These are phyloP conservation scores for Venturia effusa DNA, from an alignment of 2,329 filamentous ascomycete genomes.

Conservation along the genomic window DNA sequence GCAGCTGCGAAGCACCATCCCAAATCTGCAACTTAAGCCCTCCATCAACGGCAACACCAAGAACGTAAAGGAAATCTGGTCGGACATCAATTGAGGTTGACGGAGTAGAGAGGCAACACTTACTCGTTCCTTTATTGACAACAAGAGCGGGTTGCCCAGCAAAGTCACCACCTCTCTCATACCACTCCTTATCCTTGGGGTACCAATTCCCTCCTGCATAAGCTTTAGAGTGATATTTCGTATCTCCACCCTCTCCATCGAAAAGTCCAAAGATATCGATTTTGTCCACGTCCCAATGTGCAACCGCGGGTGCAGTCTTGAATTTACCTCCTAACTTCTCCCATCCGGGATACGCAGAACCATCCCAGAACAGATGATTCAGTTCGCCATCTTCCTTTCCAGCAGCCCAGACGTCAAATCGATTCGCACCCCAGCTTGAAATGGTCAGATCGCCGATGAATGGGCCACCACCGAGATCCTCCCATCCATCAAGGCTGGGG, in stretches of 20 bases:
- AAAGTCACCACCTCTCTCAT: constrained; percentile 1
- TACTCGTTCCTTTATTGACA: not conserved
- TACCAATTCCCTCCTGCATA: not conserved
- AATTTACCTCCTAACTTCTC: constrained; percentile 4
- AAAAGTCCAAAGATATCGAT: not conserved
- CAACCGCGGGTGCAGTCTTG: not conserved
- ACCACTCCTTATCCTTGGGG: not conserved
- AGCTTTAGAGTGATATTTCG: not conserved
- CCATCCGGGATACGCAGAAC: not conserved
- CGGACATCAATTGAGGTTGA: too few relatives aligned
- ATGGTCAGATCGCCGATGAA: not conserved
- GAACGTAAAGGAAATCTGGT: not conserved
- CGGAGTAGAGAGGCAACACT: not conserved
- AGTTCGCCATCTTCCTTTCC: not conserved
- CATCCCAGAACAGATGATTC: not conserved
- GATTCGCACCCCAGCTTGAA: not conserved
- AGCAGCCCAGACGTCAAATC: constrained; percentile 1
- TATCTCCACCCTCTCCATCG: not conserved
- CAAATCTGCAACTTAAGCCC: not conserved
- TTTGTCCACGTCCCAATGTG: not conserved
- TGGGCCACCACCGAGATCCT: not conserved
- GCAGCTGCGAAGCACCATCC: not conserved
- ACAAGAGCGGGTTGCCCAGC: not conserved
- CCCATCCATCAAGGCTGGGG: not conserved
- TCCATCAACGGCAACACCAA: not conserved